These are phyloP conservation scores for Dryas alaskensis DNA, from an alignment of 306 rosid genomes.

Conservation along the genomic window DNA sequence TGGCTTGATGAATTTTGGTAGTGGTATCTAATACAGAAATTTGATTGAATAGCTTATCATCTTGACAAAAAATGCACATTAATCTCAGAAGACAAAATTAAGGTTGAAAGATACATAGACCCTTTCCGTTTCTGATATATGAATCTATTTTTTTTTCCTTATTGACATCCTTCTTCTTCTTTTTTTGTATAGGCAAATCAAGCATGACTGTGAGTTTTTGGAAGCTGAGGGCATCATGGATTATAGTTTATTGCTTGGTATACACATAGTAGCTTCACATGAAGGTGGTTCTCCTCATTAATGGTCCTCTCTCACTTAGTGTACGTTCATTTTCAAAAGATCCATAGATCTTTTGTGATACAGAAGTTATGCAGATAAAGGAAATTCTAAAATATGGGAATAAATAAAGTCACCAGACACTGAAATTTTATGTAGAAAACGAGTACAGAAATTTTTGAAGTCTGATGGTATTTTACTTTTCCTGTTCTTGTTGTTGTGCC, in stretches of 20 bases:
- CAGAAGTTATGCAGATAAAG: neutral
- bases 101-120: neutral
- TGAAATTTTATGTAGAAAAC: neutral
- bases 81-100: neutral
- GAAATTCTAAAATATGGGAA: conserved; percentile 1
- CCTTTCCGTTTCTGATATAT: neutral
- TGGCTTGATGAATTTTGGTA: neutral
- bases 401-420: neutral
- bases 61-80: neutral
- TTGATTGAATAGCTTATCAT: neutral
- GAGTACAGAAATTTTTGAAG: neutral
- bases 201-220: conserved; percentile 45
- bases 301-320: neutral
- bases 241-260: conserved; percentile 45
- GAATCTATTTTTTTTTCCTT: neutral
- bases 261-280: conserved; percentile 25
- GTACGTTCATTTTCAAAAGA: neutral
- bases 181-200: conserved; percentile 41
- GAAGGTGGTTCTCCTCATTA: conserved; percentile 31
- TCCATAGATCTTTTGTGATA: neutral
- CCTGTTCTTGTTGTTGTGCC: neutral
- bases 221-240: conserved; percentile 50
- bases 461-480: neutral
- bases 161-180: conserved; percentile 1
- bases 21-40: neutral